phyloP scores from a whole-genome alignment of 2,329 filamentous ascomycete species.

The Diaporthe sp. region DNA sequence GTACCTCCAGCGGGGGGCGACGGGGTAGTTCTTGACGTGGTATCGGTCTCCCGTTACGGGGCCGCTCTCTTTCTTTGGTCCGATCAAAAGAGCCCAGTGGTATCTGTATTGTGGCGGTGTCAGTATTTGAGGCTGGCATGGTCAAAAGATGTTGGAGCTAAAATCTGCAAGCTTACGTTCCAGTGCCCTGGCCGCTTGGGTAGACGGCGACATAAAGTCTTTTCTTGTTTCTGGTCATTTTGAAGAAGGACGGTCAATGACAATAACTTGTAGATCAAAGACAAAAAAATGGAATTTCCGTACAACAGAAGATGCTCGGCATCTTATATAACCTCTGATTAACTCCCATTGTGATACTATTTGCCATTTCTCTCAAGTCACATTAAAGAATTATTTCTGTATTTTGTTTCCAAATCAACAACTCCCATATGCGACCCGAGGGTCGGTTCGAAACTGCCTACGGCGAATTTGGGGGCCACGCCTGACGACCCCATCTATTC shows the following conservation, averaged over 20 bases:
- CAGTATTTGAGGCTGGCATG: no score
- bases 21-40: constrained; percentile 8
- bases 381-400: not conserved
- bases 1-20: not conserved
- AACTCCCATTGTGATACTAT: not conserved
- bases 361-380: no score
- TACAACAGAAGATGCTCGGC: not conserved
- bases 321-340: not conserved
- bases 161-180: not conserved
- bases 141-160: no score
- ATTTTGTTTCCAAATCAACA: not conserved
- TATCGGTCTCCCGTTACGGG: not conserved
- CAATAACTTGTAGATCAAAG: no score
- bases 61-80: not conserved
- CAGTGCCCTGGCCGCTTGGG: not conserved
- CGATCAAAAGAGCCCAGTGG: constrained; percentile 12
- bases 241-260: not conserved
- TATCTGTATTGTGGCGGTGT: not conserved
- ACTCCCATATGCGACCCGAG: not conserved
- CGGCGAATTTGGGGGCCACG: not conserved
- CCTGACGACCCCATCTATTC: not conserved
- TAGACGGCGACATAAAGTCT: constrained; percentile 23
- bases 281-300: no score
- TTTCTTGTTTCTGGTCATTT: constrained; percentile 15
- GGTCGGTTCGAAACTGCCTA: not conserved